A percentile compares a stretch with the other conserved stretches of the same genome.
phyloP scores from a whole-genome alignment of 129 eudicot genomes.

The Smallanthus sonchifolius region DNA sequence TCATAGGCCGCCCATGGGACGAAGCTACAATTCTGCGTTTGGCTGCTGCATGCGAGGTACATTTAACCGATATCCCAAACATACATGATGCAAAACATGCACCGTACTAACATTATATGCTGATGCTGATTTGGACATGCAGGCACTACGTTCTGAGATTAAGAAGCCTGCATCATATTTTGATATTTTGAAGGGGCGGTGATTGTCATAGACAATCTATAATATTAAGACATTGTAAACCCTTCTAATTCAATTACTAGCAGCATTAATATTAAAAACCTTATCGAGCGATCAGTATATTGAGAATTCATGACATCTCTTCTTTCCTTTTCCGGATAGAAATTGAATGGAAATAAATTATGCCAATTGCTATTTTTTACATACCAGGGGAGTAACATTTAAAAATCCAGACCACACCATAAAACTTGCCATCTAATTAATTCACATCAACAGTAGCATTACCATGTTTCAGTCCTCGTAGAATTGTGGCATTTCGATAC shows the following conservation, averaged over 20 bases:
- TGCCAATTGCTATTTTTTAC: neutral
- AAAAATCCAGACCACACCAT: neutral
- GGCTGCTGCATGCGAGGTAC: slow-evolving; percentile 82
- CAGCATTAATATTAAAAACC: slow-evolving; percentile 1
- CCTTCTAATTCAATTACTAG: neutral
- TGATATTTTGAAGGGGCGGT: slow-evolving; percentile 57
- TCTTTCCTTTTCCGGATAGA: neutral
- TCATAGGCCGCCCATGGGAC: slow-evolving; percentile 89
- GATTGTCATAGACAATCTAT: slow-evolving; percentile 1
- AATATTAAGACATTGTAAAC: neutral
- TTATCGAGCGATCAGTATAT: neutral
- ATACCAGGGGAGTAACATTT: neutral
- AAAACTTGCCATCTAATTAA: slow-evolving; percentile 16
- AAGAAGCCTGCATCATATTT: slow-evolving; percentile 70
- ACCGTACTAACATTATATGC: neutral
- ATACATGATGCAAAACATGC: slow-evolving; percentile 1
- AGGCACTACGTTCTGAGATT: slow-evolving; percentile 49
- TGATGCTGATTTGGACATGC: slow-evolving; percentile 18
- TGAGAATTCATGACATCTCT: neutral
- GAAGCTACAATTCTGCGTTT: slow-evolving; percentile 80
- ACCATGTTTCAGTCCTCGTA: slow-evolving; percentile 16
- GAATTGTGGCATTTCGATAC: neutral
- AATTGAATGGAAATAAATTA: neutral
- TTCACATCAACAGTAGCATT: slow-evolving; percentile 32
- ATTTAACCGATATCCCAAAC: neutral